Conservation (phyloP, 805 yeast genomes). For the Candida namnaoensis region DNA sequence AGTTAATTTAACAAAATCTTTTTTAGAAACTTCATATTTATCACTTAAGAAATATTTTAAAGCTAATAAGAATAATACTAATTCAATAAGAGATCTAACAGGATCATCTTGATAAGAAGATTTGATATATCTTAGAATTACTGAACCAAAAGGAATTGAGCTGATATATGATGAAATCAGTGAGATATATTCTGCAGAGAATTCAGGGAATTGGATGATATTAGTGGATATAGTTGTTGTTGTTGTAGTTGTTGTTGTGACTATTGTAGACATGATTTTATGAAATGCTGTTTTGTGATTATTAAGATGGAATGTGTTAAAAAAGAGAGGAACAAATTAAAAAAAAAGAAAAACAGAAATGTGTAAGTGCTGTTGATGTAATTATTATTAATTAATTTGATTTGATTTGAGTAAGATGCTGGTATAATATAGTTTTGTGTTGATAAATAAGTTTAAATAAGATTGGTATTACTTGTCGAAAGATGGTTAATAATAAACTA, state of each 20-base stretch:
- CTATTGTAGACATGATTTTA: neutral
- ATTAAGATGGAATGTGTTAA: too few relatives aligned
- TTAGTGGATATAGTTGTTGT: neutral
- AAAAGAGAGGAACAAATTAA: too few relatives aligned
- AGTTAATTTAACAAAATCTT: slow-evolving; percentile 55
- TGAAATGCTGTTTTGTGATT: too few relatives aligned
- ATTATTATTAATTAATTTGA: too few relatives aligned
- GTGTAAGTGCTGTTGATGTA: too few relatives aligned
- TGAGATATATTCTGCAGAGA: neutral
- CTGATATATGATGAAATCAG: slow-evolving; percentile 3
- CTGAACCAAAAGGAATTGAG: slow-evolving; percentile 46
- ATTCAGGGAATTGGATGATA: slow-evolving; percentile 1
- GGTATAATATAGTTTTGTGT: too few relatives aligned
- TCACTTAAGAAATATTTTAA: slow-evolving; percentile 72
- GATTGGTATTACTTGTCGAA: too few relatives aligned
- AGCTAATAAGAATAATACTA: slow-evolving; percentile 71
- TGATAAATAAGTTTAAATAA: too few relatives aligned
- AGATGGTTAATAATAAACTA: too few relatives aligned
- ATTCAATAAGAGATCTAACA: slow-evolving; percentile 75
- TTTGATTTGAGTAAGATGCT: too few relatives aligned
- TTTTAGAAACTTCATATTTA: slow-evolving; percentile 67
- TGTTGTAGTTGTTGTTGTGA: neutral
- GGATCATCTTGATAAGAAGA: slow-evolving; percentile 94
- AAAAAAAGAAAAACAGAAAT: too few relatives aligned
- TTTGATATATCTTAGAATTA: slow-evolving; percentile 60